Conservation (phyloP, 2,329 filamentous ascomycete genomes). For the Epichloe aotearoae region DNA sequence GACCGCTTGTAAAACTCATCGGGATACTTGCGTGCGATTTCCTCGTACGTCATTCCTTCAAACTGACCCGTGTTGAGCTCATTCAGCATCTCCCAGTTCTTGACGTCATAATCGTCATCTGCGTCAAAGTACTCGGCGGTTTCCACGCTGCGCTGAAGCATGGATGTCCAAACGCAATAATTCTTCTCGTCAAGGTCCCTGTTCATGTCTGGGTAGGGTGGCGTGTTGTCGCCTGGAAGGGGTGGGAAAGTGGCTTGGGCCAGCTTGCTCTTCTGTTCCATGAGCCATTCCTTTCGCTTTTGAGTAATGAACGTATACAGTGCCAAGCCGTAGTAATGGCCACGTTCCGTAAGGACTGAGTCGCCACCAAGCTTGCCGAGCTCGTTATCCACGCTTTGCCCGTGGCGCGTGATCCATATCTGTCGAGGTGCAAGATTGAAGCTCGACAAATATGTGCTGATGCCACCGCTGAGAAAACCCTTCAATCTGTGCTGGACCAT, state of each 20-base stretch:
- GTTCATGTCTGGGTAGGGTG: constrained; percentile 78
- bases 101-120: constrained; percentile 91
- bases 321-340: constrained; percentile 63
- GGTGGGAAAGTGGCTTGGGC: constrained; percentile 77
- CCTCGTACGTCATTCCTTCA: constrained; percentile 88
- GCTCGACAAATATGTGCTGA: constrained; percentile 88
- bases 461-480: constrained; percentile 83
- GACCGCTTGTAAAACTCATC: constrained; percentile 73
- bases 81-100: constrained; percentile 96
- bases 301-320: constrained; percentile 73
- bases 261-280: constrained; percentile 67
- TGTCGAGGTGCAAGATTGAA: constrained; percentile 93
- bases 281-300: constrained; percentile 70
- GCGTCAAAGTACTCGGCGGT: constrained; percentile 78
- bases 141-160: constrained; percentile 81
- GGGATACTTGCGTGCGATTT: constrained; percentile 67
- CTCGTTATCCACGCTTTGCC: constrained; percentile 79
- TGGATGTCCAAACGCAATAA: constrained; percentile 97
- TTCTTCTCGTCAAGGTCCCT: constrained; percentile 64
- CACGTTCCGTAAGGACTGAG: constrained; percentile 69
- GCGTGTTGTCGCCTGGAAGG: constrained; percentile 78
- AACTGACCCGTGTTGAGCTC: constrained; percentile 88
- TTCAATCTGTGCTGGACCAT: constrained; percentile 80
- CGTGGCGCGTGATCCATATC: constrained; percentile 96
- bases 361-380: constrained; percentile 84